phyloP scores from a whole-genome alignment of 1,284 basidiomycete genomes.

The Cystobasidium pallidum region DNA sequence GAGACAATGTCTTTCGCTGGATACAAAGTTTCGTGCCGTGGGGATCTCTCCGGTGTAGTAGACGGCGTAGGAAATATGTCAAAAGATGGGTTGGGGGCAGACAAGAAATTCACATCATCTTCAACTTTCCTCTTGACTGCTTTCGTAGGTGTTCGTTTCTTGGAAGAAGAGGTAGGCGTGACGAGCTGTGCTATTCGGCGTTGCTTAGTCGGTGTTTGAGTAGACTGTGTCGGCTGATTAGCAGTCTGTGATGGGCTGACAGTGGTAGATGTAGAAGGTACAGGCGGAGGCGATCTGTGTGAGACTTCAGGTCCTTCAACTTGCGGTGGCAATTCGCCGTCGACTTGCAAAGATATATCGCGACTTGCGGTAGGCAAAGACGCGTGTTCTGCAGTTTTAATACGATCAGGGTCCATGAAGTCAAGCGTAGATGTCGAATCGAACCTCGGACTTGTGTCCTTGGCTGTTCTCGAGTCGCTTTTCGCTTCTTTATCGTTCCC shows the following conservation, averaged over 20 bases:
- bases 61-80: constrained; percentile 25
- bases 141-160: constrained; percentile 42
- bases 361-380: neutral
- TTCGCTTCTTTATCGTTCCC: neutral
- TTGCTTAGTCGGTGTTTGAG: constrained; percentile 36
- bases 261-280: constrained; percentile 20
- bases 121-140: constrained; percentile 15
- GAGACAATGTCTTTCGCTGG: constrained; percentile 13
- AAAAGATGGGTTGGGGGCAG: neutral
- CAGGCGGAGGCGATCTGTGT: constrained; percentile 19
- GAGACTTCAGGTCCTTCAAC: neutral
- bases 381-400: neutral
- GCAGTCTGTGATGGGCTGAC: neutral
- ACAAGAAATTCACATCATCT: neutral
- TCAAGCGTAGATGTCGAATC: neutral
- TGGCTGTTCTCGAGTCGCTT: neutral
- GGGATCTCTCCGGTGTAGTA: constrained; percentile 27
- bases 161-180: constrained; percentile 29
- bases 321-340: constrained; percentile 10
- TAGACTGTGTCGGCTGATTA: no score
- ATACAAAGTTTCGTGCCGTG: constrained; percentile 1
- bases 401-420: neutral
- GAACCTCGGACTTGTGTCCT: neutral
- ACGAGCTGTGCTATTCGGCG: neutral
- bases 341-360: neutral